These are phyloP conservation scores for Spatholobus suberectus DNA, from an alignment of 306 rosid genomes.

Conservation along the genomic window DNA sequence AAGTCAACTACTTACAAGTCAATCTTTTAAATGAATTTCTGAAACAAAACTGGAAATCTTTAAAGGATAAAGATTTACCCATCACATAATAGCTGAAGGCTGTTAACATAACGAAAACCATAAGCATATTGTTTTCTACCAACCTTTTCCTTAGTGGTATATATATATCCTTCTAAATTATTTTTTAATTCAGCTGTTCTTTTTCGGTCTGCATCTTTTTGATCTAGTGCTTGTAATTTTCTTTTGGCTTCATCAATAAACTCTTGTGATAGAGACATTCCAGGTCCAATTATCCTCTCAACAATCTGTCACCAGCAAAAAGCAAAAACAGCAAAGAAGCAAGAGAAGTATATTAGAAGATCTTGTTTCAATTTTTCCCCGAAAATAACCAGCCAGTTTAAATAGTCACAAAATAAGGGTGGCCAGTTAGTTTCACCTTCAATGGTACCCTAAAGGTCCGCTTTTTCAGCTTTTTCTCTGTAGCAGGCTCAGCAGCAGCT, in stretches of 20 bases:
- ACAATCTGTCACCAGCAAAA: conserved; percentile 60
- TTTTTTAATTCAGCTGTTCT: conserved; percentile 93
- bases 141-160: conserved; percentile 94
- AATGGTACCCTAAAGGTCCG: conserved; percentile 86
- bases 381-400: conserved; percentile 12
- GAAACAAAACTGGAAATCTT: conserved; percentile 7
- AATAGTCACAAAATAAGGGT: neutral
- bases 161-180: conserved; percentile 92
- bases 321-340: conserved; percentile 5
- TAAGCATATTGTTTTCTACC: conserved; percentile 33
- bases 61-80: neutral
- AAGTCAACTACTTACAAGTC: conserved; percentile 20
- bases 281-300: conserved; percentile 73
- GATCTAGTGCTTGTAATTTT: conserved; percentile 78
- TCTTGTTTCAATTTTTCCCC: neutral
- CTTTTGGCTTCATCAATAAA: conserved; percentile 75
- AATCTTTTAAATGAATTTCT: neutral
- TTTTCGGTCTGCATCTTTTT: conserved; percentile 90
- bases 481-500: conserved; percentile 54
- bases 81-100: conserved; percentile 20
- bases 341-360: conserved; percentile 21
- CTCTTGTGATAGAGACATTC: conserved; percentile 71
- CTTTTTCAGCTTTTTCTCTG: conserved; percentile 84
- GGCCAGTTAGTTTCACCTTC: conserved; percentile 62
- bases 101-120: conserved; percentile 17